Evolutionary conservation across 2,329 filamentous ascomycete genomes (phyloP).

Genomic region (Alternaria infectoria): DNA sequence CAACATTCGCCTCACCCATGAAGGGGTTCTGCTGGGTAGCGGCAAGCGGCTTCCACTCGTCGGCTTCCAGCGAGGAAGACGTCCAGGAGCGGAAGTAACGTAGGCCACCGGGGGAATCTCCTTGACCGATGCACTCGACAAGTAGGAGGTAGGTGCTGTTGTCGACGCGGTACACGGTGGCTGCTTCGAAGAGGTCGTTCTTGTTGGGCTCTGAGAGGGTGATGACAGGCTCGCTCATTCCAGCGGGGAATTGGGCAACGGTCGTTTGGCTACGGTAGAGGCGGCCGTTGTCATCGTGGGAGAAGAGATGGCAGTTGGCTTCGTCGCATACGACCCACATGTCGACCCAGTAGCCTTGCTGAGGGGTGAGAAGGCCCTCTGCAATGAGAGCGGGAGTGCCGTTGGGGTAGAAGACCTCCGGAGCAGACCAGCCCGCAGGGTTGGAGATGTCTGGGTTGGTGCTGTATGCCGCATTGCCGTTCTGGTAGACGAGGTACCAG

Average conservation of each 20-base stretch:
- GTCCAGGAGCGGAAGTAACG: conserved; percentile 53
- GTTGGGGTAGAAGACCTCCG: conserved; percentile 45
- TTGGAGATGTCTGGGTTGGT: conserved; percentile 52
- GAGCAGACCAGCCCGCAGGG: conserved; percentile 49
- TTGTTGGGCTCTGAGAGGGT: conserved; percentile 35
- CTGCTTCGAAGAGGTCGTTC: conserved; percentile 47
- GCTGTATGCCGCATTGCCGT: conserved; percentile 53
- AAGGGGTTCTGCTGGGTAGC: conserved; percentile 49
- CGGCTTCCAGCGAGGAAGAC: conserved; percentile 37
- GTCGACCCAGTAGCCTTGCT: conserved; percentile 52
- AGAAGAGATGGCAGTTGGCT: conserved; percentile 49
- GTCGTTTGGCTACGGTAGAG: conserved; percentile 50
- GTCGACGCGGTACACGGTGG: conserved; percentile 47
- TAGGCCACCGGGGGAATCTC: conserved; percentile 24
- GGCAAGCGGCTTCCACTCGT: conserved; percentile 44
- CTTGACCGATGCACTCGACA: conserved; percentile 48
- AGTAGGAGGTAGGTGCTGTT: conserved; percentile 46
- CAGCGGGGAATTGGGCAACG: conserved; percentile 43
- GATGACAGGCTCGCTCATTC: conserved; percentile 49
- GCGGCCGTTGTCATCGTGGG: conserved; percentile 51
- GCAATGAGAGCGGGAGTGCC: conserved; percentile 42
- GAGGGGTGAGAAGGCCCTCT: conserved; percentile 32
- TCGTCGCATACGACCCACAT: conserved; percentile 54
- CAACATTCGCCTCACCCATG: conserved; percentile 47
- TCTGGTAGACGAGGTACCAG: conserved; percentile 54